These are phyloP conservation scores for Hirsutella minnesotensis DNA, from an alignment of 2,329 filamentous ascomycete genomes.

Conservation along the genomic window DNA sequence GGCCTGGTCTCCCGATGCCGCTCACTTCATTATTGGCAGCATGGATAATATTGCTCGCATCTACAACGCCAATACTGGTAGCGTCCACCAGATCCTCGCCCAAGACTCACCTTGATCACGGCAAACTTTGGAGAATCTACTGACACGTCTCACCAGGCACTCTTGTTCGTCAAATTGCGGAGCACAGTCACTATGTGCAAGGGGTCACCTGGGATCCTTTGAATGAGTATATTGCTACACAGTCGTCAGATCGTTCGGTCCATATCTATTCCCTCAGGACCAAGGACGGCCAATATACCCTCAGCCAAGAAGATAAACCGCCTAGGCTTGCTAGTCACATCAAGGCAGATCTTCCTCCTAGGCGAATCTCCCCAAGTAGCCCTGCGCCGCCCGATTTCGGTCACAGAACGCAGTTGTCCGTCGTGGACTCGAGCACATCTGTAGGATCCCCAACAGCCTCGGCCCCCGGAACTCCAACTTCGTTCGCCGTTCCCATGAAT, in stretches of 20 bases:
- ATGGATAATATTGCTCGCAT: conserved; percentile 99
- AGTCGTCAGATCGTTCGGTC: conserved; percentile 94
- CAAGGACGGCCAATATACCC: conserved; percentile 88
- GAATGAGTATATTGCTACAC: conserved; percentile 95
- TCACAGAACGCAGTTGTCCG: conserved; percentile 51
- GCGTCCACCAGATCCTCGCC: conserved; percentile 11
- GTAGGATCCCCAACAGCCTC: conserved; percentile 79
- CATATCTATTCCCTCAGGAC: conserved; percentile 95
- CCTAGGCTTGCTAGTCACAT: conserved; percentile 68
- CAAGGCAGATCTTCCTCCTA: conserved; percentile 82
- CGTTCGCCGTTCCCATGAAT: conserved; percentile 87
- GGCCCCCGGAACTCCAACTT: conserved; percentile 86
- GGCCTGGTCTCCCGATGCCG: conserved; percentile 95
- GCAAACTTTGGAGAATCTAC: too few relatives aligned
- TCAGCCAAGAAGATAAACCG: conserved; percentile 54
- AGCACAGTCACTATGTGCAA: conserved; percentile 97
- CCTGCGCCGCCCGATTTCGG: conserved; percentile 79
- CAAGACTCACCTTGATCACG: conserved; percentile 1
- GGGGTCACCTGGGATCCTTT: conserved; percentile 96
- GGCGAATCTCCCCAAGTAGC: conserved; percentile 82
- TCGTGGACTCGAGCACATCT: conserved; percentile 36
- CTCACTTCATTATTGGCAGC: conserved; percentile 94
- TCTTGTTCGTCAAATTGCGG: conserved; percentile 82
- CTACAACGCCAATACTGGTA: conserved; percentile 86
- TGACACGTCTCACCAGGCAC: conserved; percentile 25